Percentiles rank a stretch among this genome's conserved stretches.
These are phyloP conservation scores for Phytophthora colocasiae DNA, from an alignment of 352 stramenopile species.

Conservation along the genomic window DNA sequence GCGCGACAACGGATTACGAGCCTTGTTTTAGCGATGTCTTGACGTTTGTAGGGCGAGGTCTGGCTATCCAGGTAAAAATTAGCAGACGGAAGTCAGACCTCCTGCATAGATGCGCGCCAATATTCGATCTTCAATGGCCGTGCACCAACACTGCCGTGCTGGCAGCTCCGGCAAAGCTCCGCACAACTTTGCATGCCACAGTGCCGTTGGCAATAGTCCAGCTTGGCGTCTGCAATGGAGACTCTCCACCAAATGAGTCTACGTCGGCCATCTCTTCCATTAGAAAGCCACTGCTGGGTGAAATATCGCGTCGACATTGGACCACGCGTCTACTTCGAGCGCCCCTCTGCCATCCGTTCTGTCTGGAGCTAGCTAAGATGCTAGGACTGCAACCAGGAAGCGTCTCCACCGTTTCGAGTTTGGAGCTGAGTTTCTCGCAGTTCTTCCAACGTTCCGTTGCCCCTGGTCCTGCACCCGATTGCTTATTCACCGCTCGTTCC, in stretches of 20 bases:
- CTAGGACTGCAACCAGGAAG: neutral
- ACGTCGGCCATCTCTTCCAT: neutral
- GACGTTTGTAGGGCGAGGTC: slow-evolving; percentile 15
- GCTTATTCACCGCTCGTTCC: slow-evolving; percentile 32
- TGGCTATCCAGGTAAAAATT: slow-evolving; percentile 38
- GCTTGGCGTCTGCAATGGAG: neutral
- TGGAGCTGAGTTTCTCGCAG: slow-evolving; percentile 19
- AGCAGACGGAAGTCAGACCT: slow-evolving; percentile 32
- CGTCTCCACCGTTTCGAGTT: slow-evolving; percentile 13
- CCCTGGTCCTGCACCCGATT: slow-evolving; percentile 9
- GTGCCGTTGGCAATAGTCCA: neutral
- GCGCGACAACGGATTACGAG: slow-evolving; percentile 10
- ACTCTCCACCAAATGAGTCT: neutral
- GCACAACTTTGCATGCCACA: too few species aligned
- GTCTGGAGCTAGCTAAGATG: neutral
- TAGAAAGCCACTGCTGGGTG: neutral
- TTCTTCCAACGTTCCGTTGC: slow-evolving; percentile 9
- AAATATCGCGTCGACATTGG: neutral
- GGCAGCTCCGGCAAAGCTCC: slow-evolving; percentile 6
- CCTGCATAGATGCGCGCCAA: slow-evolving; percentile 25
- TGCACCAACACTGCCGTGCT: slow-evolving; percentile 7
- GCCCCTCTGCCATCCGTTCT: slow-evolving; percentile 15
- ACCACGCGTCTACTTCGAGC: neutral
- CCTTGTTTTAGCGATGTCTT: slow-evolving; percentile 17
- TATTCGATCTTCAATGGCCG: slow-evolving; percentile 29